Conservation (phyloP, 495 filamentous ascomycete genomes). For the Penicillium waksmanii region DNA sequence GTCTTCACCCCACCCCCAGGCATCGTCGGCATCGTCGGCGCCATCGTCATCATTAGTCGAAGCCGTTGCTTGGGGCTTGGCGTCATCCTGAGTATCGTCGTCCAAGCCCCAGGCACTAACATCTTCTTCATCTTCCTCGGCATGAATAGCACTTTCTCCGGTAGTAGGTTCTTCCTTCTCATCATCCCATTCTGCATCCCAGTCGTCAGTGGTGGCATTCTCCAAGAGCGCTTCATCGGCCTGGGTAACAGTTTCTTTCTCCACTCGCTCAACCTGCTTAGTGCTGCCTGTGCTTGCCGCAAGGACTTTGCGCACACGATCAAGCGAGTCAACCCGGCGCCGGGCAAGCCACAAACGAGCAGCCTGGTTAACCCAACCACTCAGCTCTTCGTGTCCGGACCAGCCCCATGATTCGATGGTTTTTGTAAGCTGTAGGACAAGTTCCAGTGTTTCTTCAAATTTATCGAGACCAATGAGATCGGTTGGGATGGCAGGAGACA, state of each 20-base stretch:
- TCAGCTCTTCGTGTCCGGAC: conserved; percentile 68
- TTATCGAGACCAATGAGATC: conserved; percentile 66
- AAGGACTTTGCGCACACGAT: conserved; percentile 70
- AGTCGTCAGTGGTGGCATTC: conserved; percentile 64
- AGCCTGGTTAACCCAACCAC: conserved; percentile 79
- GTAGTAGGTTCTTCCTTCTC: conserved; percentile 51
- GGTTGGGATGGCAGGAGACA: conserved; percentile 74
- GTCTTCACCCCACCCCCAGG: conserved; percentile 79
- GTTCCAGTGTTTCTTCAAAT: conserved; percentile 67
- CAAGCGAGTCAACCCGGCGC: conserved; percentile 74
- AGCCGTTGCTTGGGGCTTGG: conserved; percentile 23
- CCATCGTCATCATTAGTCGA: conserved; percentile 32
- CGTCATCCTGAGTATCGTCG: conserved; percentile 47
- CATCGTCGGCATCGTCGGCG: conserved; percentile 56
- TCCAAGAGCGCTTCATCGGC: conserved; percentile 65
- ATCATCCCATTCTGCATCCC: conserved; percentile 77
- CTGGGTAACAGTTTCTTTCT: conserved; percentile 75
- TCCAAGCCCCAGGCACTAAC: conserved; percentile 67
- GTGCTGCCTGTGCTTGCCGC: conserved; percentile 63
- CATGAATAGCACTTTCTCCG: conserved; percentile 16
- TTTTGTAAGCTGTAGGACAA: conserved; percentile 64
- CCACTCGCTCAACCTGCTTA: conserved; percentile 76
- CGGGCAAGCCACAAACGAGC: conserved; percentile 86
- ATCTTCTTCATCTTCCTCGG: conserved; percentile 61
- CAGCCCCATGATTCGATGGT: conserved; percentile 65